Percentiles rank a stretch among this genome's conserved stretches.
Conservation (phyloP, 2,329 filamentous ascomycete genomes). For the Curvularia sp. region DNA sequence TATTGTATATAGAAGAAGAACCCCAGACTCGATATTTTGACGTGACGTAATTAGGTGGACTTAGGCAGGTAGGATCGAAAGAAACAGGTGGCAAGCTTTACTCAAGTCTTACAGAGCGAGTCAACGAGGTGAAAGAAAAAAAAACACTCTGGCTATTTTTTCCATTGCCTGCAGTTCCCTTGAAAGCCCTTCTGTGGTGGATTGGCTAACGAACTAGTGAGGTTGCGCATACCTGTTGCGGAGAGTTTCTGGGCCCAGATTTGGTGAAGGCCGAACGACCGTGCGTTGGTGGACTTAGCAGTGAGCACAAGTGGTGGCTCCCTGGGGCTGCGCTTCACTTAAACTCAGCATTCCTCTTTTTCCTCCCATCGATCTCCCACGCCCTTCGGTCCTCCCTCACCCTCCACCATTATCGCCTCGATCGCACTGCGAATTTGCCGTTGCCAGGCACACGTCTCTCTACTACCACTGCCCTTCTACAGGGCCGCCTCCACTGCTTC, state of each 20-base stretch:
- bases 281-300: conserved; percentile 31
- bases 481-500: conserved; percentile 33
- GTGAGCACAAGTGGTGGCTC: conserved; percentile 30
- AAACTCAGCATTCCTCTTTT: conserved; percentile 43
- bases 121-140: not conserved
- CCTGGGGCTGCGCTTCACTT: conserved; percentile 36
- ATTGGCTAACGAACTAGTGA: not conserved
- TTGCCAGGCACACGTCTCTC: conserved; percentile 25
- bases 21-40: conserved; percentile 1
- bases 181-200: not conserved
- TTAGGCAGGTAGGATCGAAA: conserved; percentile 19
- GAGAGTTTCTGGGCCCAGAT: conserved; percentile 33
- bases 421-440: conserved; percentile 25
- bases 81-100: conserved; percentile 15
- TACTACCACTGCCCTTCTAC: conserved; percentile 20
- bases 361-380: conserved; percentile 26
- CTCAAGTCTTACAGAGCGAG: conserved; percentile 1
- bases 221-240: conserved; percentile 28
- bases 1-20: not conserved
- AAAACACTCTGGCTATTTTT: not conserved
- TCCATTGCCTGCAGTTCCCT: not conserved
- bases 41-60: conserved; percentile 17
- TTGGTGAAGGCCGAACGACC: conserved; percentile 34
- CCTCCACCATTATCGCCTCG: conserved; percentile 26
- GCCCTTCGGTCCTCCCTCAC: conserved; percentile 22